Evolutionary conservation across 1,284 basidiomycete species (phyloP), one percentile per base, ranked within the genome.

Genomic region (Leccinum solheimii): DNA sequence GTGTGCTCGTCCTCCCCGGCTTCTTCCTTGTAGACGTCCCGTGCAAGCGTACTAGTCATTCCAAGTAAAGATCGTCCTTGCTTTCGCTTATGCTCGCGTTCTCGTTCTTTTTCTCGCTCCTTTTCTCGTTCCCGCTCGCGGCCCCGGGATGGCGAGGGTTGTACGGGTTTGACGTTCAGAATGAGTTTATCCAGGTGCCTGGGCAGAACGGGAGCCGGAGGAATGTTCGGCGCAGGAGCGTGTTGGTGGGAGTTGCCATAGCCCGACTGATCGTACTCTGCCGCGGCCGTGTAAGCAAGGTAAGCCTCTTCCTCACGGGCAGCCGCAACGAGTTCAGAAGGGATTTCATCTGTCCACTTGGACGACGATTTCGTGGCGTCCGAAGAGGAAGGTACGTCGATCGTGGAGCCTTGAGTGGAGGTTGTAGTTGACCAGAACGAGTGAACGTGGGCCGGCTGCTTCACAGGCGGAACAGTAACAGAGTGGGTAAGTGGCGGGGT

Each of bases 121-220:
- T 65, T 72, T 27, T 73, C 72, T 19, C 74, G 69, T 26, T 73
- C 74, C 55, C 75, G 66, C 21, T 76, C 76, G n/a, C 75, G 69
- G 9, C 76, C 74, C 64, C 70, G 71, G 54, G 73, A 60, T 6
- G 67, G 62, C 27, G 70, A 61, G 62, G 71, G 56, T 64, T 77
- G 72, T 67, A 71, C 76, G 69, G 72, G 56, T 78, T 79, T 68
- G 80, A 62, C 83, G 72, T 98, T 98, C 65, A 98, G 78, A 59
- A 98, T 97, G 53, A 98, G 88, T 72, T 94, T 95, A 71, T 98
- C 95, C 34, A 99, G 81, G 71, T 98, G 95, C 1, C 95, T 81
- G 0, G 97, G 97, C 53, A 98, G 82, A 1, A 84, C 81, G 0
- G 97, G 95, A 1, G 95, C 94, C 45, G 90, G 86, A 5, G 94